Evolutionary conservation across 2,329 filamentous ascomycete genomes (phyloP).

Genomic region (Trichoderma harzianum): DNA sequence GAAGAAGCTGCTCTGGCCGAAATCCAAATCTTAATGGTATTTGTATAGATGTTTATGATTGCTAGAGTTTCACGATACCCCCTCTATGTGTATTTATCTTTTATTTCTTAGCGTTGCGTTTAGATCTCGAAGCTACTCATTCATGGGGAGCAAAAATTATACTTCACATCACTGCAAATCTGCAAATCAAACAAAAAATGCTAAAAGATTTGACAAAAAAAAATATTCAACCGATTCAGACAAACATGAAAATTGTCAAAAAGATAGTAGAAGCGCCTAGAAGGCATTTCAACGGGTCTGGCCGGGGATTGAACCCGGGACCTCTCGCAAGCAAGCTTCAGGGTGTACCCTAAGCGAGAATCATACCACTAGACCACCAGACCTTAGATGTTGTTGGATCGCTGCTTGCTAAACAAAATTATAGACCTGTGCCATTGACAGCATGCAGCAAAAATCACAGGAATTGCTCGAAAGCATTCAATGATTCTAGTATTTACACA

Average conservation of each 20-base stretch:
- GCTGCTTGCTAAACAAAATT: background rate
- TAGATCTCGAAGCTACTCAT: background rate
- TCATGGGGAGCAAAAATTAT: background rate
- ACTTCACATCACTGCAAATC: background rate
- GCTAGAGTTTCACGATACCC: background rate
- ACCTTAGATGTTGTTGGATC: slow-evolving; percentile 8
- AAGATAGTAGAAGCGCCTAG: background rate
- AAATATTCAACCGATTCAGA: background rate
- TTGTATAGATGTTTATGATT: background rate
- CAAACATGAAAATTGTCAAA: background rate
- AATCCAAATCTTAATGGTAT: background rate
- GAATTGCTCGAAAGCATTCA: background rate
- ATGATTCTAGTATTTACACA: background rate
- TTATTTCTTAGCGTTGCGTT: background rate
- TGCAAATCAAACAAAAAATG: background rate
- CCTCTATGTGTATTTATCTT: background rate
- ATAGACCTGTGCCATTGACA: background rate
- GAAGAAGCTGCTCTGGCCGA: slow-evolving; percentile 71
- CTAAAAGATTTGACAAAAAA: background rate
- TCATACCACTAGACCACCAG: slow-evolving; percentile 20
- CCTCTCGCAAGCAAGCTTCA: slow-evolving; percentile 37
- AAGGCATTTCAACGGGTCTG: slow-evolving; percentile 32
- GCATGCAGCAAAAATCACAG: background rate
- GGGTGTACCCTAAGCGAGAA: slow-evolving; percentile 17
- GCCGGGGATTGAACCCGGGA: slow-evolving; percentile 47